These are phyloP conservation scores for Pichia sp. DNA, from an alignment of 1,139 yeast species.

Conservation along the genomic window DNA sequence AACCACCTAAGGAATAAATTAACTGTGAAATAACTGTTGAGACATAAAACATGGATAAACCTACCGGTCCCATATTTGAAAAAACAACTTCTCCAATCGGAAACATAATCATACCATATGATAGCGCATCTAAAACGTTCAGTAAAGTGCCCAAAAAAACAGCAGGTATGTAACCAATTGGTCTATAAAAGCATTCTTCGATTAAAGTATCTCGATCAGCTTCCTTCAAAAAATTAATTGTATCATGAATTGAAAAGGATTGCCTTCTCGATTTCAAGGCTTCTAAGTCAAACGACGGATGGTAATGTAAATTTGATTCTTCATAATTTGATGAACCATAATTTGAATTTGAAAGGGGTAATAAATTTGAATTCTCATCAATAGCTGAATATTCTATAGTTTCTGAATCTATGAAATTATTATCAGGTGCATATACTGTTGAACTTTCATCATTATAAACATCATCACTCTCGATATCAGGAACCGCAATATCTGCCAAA, in stretches of 20 bases:
- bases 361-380: constrained; percentile 1
- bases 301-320: not conserved
- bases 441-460: not conserved
- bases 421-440: not conserved
- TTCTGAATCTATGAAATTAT: not conserved
- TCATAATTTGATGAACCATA: not conserved
- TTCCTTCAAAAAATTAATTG: constrained; percentile 7
- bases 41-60: constrained; percentile 88
- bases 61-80: constrained; percentile 75
- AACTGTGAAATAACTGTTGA: constrained; percentile 84
- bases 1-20: constrained; percentile 83
- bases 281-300: constrained; percentile 4
- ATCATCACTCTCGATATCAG: constrained; percentile 28
- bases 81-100: constrained; percentile 81
- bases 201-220: constrained; percentile 19
- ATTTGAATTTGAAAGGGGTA: not conserved
- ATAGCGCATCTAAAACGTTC: constrained; percentile 85
- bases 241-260: constrained; percentile 1
- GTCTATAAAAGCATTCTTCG: constrained; percentile 31
- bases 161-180: constrained; percentile 57
- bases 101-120: constrained; percentile 96
- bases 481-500: constrained; percentile 55
- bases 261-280: not conserved
- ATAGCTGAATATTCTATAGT: not conserved
- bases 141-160: constrained; percentile 78